A percentile compares a stretch with the other conserved stretches of the same genome.
Conservation (phyloP, 2,329 filamentous ascomycete species). For the Aspergillus puulaauensis region DNA sequence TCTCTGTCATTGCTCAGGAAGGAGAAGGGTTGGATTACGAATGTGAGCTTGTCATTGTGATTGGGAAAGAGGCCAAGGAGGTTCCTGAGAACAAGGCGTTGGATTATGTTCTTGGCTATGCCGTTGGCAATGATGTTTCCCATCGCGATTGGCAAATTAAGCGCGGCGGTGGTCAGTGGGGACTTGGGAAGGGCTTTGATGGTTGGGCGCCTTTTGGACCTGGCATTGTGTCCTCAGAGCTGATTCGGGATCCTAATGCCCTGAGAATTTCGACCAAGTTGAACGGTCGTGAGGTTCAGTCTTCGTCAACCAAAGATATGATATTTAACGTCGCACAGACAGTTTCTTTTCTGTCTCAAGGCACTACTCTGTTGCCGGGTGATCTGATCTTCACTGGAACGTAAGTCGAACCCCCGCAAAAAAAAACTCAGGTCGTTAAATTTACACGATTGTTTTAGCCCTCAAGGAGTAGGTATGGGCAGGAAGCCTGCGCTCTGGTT, state of each 20-base stretch:
- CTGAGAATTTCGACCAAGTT: slow-evolving; percentile 47
- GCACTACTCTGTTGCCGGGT: slow-evolving; percentile 41
- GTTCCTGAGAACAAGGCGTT: slow-evolving; percentile 66
- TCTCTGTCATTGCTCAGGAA: slow-evolving; percentile 65
- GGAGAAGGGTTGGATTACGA: slow-evolving; percentile 72
- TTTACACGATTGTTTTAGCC: slow-evolving; percentile 50
- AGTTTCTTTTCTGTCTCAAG: slow-evolving; percentile 48
- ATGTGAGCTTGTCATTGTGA: slow-evolving; percentile 73
- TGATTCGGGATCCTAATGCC: slow-evolving; percentile 46
- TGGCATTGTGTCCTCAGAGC: slow-evolving; percentile 60
- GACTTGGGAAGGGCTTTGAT: slow-evolving; percentile 71
- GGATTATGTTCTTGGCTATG: slow-evolving; percentile 72
- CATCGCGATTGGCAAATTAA: slow-evolving; percentile 75
- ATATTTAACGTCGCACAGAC: slow-evolving; percentile 49
- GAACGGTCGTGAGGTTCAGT: slow-evolving; percentile 52
- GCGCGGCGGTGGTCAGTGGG: slow-evolving; percentile 68
- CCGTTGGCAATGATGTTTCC: slow-evolving; percentile 76
- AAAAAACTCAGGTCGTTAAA: neutral
- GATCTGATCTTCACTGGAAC: slow-evolving; percentile 47
- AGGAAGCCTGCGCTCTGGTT: slow-evolving; percentile 66
- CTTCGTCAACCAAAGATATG: slow-evolving; percentile 50
- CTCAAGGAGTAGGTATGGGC: slow-evolving; percentile 70
- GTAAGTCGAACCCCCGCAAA: slow-evolving; percentile 30
- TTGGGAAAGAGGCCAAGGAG: slow-evolving; percentile 66
- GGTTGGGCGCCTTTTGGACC: slow-evolving; percentile 74